phyloP scores from a whole-genome alignment of 2,329 filamentous ascomycete species.

The Fusarium dlaminii region DNA sequence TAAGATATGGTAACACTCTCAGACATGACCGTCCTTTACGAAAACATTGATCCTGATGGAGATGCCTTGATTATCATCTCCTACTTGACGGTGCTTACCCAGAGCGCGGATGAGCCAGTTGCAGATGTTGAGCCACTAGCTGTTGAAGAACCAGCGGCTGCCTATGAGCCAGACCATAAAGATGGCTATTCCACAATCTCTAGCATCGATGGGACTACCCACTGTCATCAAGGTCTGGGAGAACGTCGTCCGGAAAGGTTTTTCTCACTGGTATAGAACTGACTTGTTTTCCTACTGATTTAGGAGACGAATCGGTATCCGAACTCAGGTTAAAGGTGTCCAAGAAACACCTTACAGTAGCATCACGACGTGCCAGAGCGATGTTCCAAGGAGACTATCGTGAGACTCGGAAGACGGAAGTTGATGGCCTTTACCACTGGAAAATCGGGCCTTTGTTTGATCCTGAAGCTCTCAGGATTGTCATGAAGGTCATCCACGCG shows the following conservation, averaged over 20 bases:
- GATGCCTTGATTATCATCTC: not conserved
- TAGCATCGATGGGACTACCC: not conserved
- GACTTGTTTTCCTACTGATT: not conserved
- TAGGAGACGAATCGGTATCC: not conserved
- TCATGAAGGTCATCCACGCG: not conserved
- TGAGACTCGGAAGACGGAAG: not conserved
- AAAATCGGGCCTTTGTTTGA: not conserved
- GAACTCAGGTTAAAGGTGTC: not conserved
- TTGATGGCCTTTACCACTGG: not conserved
- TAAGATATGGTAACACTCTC: not conserved
- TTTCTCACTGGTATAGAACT: not conserved
- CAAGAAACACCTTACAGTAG: not conserved
- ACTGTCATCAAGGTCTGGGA: not conserved
- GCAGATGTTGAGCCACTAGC: too few species aligned
- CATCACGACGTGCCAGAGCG: not conserved
- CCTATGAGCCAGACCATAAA: not conserved
- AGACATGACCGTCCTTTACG: not conserved
- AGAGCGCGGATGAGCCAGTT: not conserved
- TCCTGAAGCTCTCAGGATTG: not conserved
- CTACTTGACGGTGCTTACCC: not conserved
- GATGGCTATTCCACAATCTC: not conserved
- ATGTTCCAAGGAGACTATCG: not conserved
- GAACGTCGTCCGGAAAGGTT: not conserved
- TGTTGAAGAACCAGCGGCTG: not conserved
- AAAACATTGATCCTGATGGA: not conserved